Percentiles rank a stretch among this genome's conserved stretches.
phyloP scores from a whole-genome alignment of 352 stramenopile species.

The Peronospora destructor region DNA sequence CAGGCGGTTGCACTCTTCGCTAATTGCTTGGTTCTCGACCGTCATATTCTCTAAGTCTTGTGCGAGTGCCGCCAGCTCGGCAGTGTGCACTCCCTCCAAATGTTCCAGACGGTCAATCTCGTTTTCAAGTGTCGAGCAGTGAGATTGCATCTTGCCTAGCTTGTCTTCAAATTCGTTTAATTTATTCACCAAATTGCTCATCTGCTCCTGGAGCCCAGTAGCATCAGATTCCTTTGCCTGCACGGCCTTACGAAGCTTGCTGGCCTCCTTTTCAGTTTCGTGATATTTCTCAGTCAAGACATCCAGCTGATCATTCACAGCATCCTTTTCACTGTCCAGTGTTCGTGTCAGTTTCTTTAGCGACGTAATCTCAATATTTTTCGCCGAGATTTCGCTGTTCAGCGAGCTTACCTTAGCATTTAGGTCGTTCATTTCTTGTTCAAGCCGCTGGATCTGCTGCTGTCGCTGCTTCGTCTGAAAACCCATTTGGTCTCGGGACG shows the following conservation, averaged over 20 bases:
- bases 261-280: slow-evolving; percentile 45
- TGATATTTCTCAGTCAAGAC: slow-evolving; percentile 64
- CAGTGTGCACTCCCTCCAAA: slow-evolving; percentile 57
- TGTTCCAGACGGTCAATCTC: slow-evolving; percentile 53
- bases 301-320: slow-evolving; percentile 62
- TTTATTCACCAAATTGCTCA: slow-evolving; percentile 49
- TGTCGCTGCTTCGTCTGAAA: slow-evolving; percentile 75
- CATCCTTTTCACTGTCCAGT: slow-evolving; percentile 69
- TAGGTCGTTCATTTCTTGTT: slow-evolving; percentile 48
- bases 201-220: slow-evolving; percentile 48
- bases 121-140: slow-evolving; percentile 40
- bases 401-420: slow-evolving; percentile 39
- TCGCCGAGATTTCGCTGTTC: slow-evolving; percentile 37
- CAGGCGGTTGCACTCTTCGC: slow-evolving; percentile 63
- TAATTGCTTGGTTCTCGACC: slow-evolving; percentile 80
- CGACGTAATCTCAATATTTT: slow-evolving; percentile 44
- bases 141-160: slow-evolving; percentile 32
- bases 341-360: slow-evolving; percentile 65
- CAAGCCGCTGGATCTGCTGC: slow-evolving; percentile 50
- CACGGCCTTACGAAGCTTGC: slow-evolving; percentile 33
- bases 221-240: slow-evolving; percentile 30
- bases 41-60: slow-evolving; percentile 87
- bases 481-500: slow-evolving; percentile 66
- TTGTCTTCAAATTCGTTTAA: slow-evolving; percentile 50
- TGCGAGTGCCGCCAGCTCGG: slow-evolving; percentile 51